Conservation (phyloP, 345 rosid genomes). For the Dimocarpus longan region DNA sequence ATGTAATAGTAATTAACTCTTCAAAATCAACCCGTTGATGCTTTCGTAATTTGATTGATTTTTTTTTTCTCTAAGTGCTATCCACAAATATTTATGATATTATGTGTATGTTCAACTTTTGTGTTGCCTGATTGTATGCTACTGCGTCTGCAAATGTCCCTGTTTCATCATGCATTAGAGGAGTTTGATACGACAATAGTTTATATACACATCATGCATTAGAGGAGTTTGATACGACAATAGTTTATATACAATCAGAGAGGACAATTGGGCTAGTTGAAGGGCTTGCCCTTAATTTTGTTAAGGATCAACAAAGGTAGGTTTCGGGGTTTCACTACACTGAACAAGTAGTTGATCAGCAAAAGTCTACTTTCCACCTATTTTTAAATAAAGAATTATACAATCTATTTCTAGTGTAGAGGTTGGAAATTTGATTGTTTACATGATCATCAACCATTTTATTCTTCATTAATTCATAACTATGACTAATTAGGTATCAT, state of each 20-base stretch:
- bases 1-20: no score
- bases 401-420: neutral
- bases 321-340: neutral
- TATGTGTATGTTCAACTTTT: neutral
- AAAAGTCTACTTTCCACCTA: no score
- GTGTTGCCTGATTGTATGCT: neutral
- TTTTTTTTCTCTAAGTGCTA: neutral
- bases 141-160: slow-evolving; percentile 58
- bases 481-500: neutral
- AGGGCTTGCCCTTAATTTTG: slow-evolving; percentile 59
- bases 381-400: no score
- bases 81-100: neutral
- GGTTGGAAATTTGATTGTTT: neutral
- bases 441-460: neutral
- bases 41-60: neutral
- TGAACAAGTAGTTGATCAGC: no score
- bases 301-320: slow-evolving; percentile 33
- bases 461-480: no score
- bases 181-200: slow-evolving; percentile 94
- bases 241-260: slow-evolving; percentile 60
- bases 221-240: slow-evolving; percentile 90
- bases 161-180: slow-evolving; percentile 79
- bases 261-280: slow-evolving; percentile 66
- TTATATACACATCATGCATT: slow-evolving; percentile 55
- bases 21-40: no score